A percentile compares a stretch with the other conserved stretches of the same genome.
Evolutionary conservation across 2,329 filamentous ascomycete genomes (phyloP).

Genomic region (Penicillium sp.): DNA sequence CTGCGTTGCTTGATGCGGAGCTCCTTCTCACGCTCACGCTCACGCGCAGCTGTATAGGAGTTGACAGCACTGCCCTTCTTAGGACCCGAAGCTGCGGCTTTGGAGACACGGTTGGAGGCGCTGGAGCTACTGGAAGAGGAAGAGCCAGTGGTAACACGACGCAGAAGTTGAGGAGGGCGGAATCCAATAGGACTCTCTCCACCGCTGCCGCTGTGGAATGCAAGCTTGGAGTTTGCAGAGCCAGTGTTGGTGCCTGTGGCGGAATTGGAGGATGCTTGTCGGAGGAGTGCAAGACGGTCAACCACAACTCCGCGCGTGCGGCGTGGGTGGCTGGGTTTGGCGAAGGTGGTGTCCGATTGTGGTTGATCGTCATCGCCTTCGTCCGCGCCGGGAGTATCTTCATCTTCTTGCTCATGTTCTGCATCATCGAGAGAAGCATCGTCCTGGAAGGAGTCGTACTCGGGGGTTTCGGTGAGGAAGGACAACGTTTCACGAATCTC

Average conservation of each 20-base stretch:
- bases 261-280: conserved; percentile 46
- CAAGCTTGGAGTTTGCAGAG: conserved; percentile 28
- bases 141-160: conserved; percentile 31
- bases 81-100: conserved; percentile 46
- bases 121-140: conserved; percentile 26
- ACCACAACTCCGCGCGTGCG: conserved; percentile 44
- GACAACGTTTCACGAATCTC: conserved; percentile 83
- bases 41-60: conserved; percentile 54
- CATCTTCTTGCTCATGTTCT: conserved; percentile 19
- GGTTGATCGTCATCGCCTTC: conserved; percentile 22
- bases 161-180: conserved; percentile 32
- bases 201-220: conserved; percentile 32
- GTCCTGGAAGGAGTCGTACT: conserved; percentile 54
- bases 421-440: conserved; percentile 51
- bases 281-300: conserved; percentile 45
- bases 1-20: conserved; percentile 52
- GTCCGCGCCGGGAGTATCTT: conserved; percentile 17
- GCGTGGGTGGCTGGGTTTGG: conserved; percentile 35
- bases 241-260: conserved; percentile 27
- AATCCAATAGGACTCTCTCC: conserved; percentile 31
- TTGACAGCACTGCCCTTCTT: conserved; percentile 60
- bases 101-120: conserved; percentile 27
- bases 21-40: conserved; percentile 57
- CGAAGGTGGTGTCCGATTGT: conserved; percentile 26
- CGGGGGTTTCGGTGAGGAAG: conserved; percentile 71